These are phyloP conservation scores for Pseudogymnoascus sp. DNA, from an alignment of 2,329 filamentous ascomycete species.

Conservation along the genomic window DNA sequence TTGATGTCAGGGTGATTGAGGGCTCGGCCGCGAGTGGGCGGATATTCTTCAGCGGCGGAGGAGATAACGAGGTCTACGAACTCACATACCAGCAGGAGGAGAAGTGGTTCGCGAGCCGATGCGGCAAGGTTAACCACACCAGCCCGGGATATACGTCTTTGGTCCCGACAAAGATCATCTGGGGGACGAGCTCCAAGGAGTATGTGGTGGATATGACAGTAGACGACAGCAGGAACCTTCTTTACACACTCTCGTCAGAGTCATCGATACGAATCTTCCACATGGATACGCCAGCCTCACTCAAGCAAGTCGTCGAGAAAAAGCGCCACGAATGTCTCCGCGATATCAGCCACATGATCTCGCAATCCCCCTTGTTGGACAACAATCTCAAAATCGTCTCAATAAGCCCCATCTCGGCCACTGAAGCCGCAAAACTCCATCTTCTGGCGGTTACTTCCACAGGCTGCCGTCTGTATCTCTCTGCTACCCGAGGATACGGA, in stretches of 20 bases:
- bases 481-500: slow-evolving; percentile 68
- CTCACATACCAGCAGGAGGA: slow-evolving; percentile 96
- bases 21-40: slow-evolving; percentile 73
- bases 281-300: slow-evolving; percentile 60
- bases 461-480: slow-evolving; percentile 86
- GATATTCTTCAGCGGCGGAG: slow-evolving; percentile 82
- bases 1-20: slow-evolving; percentile 70
- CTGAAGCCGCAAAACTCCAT: slow-evolving; percentile 75
- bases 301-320: slow-evolving; percentile 61
- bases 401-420: slow-evolving; percentile 75
- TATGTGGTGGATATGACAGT: slow-evolving; percentile 72
- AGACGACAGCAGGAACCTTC: slow-evolving; percentile 78
- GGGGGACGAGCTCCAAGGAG: slow-evolving; percentile 50
- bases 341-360: slow-evolving; percentile 79
- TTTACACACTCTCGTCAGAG: slow-evolving; percentile 83
- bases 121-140: slow-evolving; percentile 83
- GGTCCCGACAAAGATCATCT: slow-evolving; percentile 46
- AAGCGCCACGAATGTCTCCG: slow-evolving; percentile 51
- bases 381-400: slow-evolving; percentile 69
- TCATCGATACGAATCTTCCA: slow-evolving; percentile 91
- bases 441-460: slow-evolving; percentile 86
- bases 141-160: slow-evolving; percentile 64
- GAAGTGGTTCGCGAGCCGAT: slow-evolving; percentile 87
- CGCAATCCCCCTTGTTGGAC: slow-evolving; percentile 63
- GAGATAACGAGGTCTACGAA: slow-evolving; percentile 84